phyloP scores from a whole-genome alignment of 768 basidiomycete species.

The Pulveroboletus sp. region DNA sequence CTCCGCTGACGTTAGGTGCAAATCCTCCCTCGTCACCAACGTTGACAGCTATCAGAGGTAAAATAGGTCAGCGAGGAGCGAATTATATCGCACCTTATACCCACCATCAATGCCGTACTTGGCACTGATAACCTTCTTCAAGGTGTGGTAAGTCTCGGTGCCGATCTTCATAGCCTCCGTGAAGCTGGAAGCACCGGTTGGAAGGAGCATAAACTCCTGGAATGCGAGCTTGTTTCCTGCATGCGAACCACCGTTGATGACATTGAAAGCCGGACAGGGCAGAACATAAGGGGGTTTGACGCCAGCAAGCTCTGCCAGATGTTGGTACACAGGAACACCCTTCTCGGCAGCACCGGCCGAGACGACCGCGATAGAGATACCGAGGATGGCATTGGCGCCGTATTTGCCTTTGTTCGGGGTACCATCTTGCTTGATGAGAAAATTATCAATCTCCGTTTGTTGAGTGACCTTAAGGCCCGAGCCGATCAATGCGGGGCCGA shows the following conservation, averaged over 20 bases:
- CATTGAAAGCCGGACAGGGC: constrained; percentile 93
- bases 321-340: constrained; percentile 91
- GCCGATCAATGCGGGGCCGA: constrained; percentile 86
- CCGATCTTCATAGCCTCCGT: constrained; percentile 98
- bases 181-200: constrained; percentile 88
- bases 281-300: constrained; percentile 92
- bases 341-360: constrained; percentile 95
- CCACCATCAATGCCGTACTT: constrained; percentile 98
- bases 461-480: constrained; percentile 77
- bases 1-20: constrained; percentile 95
- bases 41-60: constrained; percentile 71
- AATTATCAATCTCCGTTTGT: constrained; percentile 95
- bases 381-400: constrained; percentile 98
- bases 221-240: constrained; percentile 99
- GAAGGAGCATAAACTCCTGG: constrained; percentile 99
- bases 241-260: constrained; percentile 99
- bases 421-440: constrained; percentile 97
- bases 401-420: constrained; percentile 99
- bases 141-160: constrained; percentile 94
- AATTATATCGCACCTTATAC: constrained; percentile 21
- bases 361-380: constrained; percentile 93
- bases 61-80: background rate
- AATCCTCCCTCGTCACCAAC: constrained; percentile 99
- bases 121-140: constrained; percentile 98
- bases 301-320: constrained; percentile 94